Evolutionary conservation across 768 basidiomycete species (phyloP), one percentile per base, ranked within the genome.

Genomic region (Mycena chlorophos): DNA sequence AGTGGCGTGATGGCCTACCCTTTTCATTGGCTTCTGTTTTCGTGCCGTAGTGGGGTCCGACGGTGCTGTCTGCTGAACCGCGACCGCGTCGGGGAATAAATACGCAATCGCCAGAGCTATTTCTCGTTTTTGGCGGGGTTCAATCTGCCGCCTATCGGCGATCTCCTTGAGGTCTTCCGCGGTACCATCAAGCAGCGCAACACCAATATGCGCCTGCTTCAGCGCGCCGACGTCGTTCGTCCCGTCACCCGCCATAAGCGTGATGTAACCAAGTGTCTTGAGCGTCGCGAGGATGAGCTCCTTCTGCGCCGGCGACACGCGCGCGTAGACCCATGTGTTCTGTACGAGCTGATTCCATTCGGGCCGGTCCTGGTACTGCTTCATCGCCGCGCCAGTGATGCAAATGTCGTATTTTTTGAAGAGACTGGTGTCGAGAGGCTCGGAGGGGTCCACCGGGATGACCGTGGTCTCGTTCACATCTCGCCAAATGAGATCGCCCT

Each of bases 191-290:
- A 97, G 74, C 3, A 94, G 76, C 1, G 96, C 96, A 26, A 98
- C 91, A 49, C 97, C 96, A 56, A 99, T 89, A 69, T 99, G 94
- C 1, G 97, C 97, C 69, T 97, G 94, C 71, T 98, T 99, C 50
- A 99, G 82, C 2, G 97, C 97, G 22, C 97, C 97, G 48, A 99
- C 97, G 60, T 98, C 97, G 68, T 99, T 98, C 3, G 97, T 99
- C 27, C 97, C 97, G 68, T 99, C 97, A 49, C 97, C 97, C 4
- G 95, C 97, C 97, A 98, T 98, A 49, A 99, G 80, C 0, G 97
- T 99, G 16, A 80, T 82, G 68, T 93, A 99, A 22, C 96, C 96
- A 23, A 97, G 84, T 2, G 79, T 78, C 69, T 94, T 94, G 51
- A 98, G 78, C 5, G 89, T 89, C 0, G 94, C 91, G 45, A 99